These are phyloP conservation scores for Plasmodium malariae DNA, from an alignment of 169 alveolate genomes.

Conservation along the genomic window DNA sequence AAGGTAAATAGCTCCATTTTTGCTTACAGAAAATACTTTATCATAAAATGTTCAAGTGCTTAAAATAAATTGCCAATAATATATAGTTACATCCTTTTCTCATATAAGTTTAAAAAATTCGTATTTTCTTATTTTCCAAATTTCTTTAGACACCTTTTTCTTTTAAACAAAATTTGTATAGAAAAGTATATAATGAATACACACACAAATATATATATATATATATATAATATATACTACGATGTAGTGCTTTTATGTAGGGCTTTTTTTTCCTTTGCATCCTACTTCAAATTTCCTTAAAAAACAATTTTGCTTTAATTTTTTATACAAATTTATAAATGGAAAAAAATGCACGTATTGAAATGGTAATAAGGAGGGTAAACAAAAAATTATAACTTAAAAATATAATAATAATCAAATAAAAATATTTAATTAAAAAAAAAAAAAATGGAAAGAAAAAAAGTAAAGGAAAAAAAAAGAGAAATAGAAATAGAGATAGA, in stretches of 20 bases:
- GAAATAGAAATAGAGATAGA: not conserved
- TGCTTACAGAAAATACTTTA: no score
- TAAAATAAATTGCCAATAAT: no score
- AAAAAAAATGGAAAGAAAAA: constrained; percentile 6
- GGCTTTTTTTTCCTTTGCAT: not conserved
- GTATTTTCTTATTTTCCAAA: no score
- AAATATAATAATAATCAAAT: constrained; percentile 53
- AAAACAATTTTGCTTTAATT: constrained; percentile 14
- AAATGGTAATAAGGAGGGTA: constrained; percentile 29
- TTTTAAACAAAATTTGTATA: no score
- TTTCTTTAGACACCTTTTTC: no score
- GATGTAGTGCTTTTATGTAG: not conserved
- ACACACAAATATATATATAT: no score
- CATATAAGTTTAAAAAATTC: no score
- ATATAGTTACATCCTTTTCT: no score
- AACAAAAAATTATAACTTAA: constrained; percentile 64
- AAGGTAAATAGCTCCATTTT: no score
- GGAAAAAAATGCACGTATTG: constrained; percentile 8
- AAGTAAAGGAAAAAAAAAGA: not conserved
- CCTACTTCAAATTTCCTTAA: constrained; percentile 19
- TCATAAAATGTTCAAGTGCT: no score
- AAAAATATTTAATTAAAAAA: constrained; percentile 31
- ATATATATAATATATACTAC: no score
- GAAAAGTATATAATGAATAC: no score
- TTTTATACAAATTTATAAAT: constrained; percentile 31